Evolutionary conservation across 2,329 filamentous ascomycete genomes (phyloP).

Genomic region (Knufia petricola): DNA sequence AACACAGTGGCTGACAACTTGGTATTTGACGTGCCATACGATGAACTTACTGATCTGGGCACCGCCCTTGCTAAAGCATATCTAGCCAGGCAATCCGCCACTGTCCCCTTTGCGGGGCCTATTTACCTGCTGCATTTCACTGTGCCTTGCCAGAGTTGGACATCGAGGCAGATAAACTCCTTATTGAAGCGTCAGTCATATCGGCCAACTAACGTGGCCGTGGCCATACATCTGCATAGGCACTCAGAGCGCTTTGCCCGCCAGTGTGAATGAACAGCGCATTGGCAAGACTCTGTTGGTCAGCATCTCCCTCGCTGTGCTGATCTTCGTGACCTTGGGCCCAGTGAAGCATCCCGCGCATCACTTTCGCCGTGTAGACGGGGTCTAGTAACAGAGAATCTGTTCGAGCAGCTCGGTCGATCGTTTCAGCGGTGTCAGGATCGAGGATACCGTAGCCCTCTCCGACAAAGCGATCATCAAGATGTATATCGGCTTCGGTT

Average conservation of each 20-base stretch:
- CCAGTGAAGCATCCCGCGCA: slow-evolving; percentile 18
- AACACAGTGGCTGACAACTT: background rate
- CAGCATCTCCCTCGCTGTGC: slow-evolving; percentile 16
- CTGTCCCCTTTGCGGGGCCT: too few relatives aligned
- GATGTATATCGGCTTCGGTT: slow-evolving; percentile 24
- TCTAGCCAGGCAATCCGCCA: too few relatives aligned
- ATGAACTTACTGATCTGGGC: background rate
- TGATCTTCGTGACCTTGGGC: slow-evolving; percentile 23
- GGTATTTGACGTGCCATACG: background rate
- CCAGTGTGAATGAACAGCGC: slow-evolving; percentile 31
- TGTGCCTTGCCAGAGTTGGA: too few relatives aligned
- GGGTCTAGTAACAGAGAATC: slow-evolving; percentile 28
- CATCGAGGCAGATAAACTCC: too few relatives aligned
- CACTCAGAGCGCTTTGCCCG: slow-evolving; percentile 28
- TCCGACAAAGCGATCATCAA: slow-evolving; percentile 29
- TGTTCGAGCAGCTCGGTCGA: slow-evolving; percentile 23
- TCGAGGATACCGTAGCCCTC: slow-evolving; percentile 28
- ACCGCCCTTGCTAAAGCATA: too few relatives aligned
- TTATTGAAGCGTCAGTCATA: too few relatives aligned
- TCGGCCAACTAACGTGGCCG: too few relatives aligned
- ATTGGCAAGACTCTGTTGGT: slow-evolving; percentile 18
- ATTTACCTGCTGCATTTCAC: too few relatives aligned
- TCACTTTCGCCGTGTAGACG: slow-evolving; percentile 30
- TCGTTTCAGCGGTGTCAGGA: slow-evolving; percentile 17
- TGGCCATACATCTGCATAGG: slow-evolving; percentile 24